These are phyloP conservation scores for Aquilaria yunnanensis DNA, from an alignment of 345 rosid genomes.

Conservation along the genomic window DNA sequence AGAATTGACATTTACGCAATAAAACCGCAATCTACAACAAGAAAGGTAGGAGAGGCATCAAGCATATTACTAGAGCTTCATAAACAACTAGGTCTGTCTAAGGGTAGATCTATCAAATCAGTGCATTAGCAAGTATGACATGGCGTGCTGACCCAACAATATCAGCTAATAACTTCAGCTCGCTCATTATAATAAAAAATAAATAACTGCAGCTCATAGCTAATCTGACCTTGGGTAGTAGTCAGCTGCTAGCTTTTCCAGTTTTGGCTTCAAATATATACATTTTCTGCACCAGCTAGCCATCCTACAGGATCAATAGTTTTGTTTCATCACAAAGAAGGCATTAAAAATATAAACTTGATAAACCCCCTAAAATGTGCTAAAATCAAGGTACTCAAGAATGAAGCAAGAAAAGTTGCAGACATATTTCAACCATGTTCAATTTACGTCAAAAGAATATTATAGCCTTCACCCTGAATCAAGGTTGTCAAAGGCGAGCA, in stretches of 20 bases:
- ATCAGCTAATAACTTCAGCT: too few species aligned
- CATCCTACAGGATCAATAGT: slow-evolving; percentile 58
- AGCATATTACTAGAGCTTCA: not conserved
- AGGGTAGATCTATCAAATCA: not conserved
- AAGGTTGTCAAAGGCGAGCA: too few species aligned
- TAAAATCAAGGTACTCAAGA: too few species aligned
- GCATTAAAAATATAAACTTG: not conserved
- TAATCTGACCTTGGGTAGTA: slow-evolving; percentile 63
- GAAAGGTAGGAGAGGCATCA: not conserved
- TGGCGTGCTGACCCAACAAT: too few species aligned
- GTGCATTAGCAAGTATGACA: slow-evolving; percentile 4
- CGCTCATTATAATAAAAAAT: too few species aligned
- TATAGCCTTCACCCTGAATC: too few species aligned
- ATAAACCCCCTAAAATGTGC: not conserved
- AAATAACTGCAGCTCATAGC: not conserved
- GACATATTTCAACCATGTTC: not conserved
- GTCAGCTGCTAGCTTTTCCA: slow-evolving; percentile 90
- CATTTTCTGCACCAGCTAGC: slow-evolving; percentile 98
- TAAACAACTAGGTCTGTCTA: not conserved
- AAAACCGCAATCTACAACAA: slow-evolving; percentile 60
- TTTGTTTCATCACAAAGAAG: slow-evolving; percentile 10
- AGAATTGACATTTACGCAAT: slow-evolving; percentile 70
- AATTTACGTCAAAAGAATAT: not conserved
- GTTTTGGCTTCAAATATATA: slow-evolving; percentile 74
- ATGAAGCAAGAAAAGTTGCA: too few species aligned